These are phyloP conservation scores for Cryphonectria radicalis DNA, from an alignment of 2,329 filamentous ascomycete genomes.

Conservation along the genomic window DNA sequence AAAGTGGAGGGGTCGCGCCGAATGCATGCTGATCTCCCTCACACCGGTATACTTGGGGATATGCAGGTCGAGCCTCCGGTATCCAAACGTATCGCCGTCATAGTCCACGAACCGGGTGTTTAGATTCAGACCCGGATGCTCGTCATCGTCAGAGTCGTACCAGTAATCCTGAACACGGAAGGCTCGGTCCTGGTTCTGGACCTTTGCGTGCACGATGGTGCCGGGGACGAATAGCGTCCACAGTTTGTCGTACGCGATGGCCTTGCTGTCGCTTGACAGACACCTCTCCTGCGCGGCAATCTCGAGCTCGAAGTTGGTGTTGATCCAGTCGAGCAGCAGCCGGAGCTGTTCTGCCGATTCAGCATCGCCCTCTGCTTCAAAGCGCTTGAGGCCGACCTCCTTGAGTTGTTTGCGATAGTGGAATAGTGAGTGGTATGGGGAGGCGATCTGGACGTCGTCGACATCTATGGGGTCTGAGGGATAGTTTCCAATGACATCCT, in stretches of 20 bases:
- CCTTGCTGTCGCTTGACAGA: slow-evolving; percentile 33
- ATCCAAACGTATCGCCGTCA: slow-evolving; percentile 41
- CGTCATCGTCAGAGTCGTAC: slow-evolving; percentile 36
- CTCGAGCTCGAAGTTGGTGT: slow-evolving; percentile 36
- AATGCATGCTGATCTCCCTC: slow-evolving; percentile 36
- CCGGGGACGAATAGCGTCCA: slow-evolving; percentile 39
- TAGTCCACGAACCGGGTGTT: slow-evolving; percentile 39
- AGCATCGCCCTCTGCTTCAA: slow-evolving; percentile 31
- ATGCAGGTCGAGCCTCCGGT: slow-evolving; percentile 32
- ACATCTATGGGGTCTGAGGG: slow-evolving; percentile 36
- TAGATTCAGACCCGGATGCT: slow-evolving; percentile 34
- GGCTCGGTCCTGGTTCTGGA: slow-evolving; percentile 36
- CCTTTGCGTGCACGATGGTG: slow-evolving; percentile 35
- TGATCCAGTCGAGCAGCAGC: slow-evolving; percentile 36
- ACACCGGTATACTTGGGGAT: slow-evolving; percentile 37
- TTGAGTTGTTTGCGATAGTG: slow-evolving; percentile 36
- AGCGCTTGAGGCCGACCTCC: slow-evolving; percentile 30
- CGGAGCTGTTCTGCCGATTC: slow-evolving; percentile 35
- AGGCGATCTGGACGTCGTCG: slow-evolving; percentile 32
- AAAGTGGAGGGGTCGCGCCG: slow-evolving; percentile 37
- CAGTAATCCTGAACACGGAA: slow-evolving; percentile 37
- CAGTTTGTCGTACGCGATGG: slow-evolving; percentile 36
- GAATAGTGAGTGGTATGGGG: slow-evolving; percentile 35
- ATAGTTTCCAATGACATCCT: slow-evolving; percentile 34
- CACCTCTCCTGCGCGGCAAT: slow-evolving; percentile 35